These are phyloP conservation scores for Globisporangium middletonii DNA, from an alignment of 352 stramenopile species.

Conservation along the genomic window DNA sequence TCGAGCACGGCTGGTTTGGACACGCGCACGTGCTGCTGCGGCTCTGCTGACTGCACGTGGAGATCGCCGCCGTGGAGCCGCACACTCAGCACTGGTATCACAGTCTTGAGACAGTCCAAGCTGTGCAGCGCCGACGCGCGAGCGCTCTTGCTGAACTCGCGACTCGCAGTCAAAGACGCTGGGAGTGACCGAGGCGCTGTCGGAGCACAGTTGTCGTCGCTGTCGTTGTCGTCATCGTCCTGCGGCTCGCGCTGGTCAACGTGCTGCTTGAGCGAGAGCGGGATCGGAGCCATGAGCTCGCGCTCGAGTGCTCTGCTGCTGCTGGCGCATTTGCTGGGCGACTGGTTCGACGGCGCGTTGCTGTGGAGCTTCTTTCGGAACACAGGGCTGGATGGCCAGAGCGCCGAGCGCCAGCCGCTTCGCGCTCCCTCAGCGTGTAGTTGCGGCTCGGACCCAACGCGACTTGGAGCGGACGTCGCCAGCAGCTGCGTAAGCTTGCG, in stretches of 20 bases:
- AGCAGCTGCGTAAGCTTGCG: slow-evolving; percentile 9
- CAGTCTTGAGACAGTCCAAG: not conserved
- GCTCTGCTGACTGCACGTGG: slow-evolving; percentile 4
- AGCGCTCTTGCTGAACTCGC: slow-evolving; percentile 1
- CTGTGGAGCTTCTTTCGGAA: slow-evolving; percentile 30
- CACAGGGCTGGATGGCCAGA: slow-evolving; percentile 25
- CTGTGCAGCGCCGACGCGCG: slow-evolving; percentile 2
- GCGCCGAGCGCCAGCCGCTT: slow-evolving; percentile 27
- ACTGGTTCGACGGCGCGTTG: slow-evolving; percentile 7
- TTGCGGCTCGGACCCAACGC: slow-evolving; percentile 7
- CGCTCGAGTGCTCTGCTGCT: slow-evolving; percentile 10
- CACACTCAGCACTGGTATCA: slow-evolving; percentile 5
- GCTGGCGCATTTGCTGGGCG: not conserved
- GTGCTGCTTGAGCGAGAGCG: slow-evolving; percentile 8
- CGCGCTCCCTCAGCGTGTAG: slow-evolving; percentile 16
- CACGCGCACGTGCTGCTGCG: not conserved
- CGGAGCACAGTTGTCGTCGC: not conserved
- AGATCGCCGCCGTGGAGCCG: slow-evolving; percentile 8
- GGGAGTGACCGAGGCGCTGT: not conserved
- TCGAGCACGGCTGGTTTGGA: not conserved
- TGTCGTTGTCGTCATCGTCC: slow-evolving; percentile 1
- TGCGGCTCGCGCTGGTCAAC: slow-evolving; percentile 3
- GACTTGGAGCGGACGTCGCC: slow-evolving; percentile 5
- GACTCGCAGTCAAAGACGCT: not conserved
- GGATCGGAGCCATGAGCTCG: slow-evolving; percentile 6